These are phyloP conservation scores for Periconia digitata DNA, from an alignment of 2,329 filamentous ascomycete species.

Conservation along the genomic window DNA sequence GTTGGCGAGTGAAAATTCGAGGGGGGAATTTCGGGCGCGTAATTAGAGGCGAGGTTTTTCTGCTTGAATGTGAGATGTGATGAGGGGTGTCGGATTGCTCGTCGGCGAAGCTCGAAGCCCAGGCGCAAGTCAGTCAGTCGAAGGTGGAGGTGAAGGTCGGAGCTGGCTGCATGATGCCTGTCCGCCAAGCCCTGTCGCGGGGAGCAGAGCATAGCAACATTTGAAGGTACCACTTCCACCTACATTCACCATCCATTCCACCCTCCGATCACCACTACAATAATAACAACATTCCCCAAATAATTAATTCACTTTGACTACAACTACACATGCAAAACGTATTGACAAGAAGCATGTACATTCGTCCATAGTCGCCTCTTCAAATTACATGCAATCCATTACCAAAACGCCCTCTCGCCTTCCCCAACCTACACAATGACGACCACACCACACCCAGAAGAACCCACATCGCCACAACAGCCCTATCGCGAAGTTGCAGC, in stretches of 20 bases:
- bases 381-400: too few relatives aligned
- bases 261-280: neutral
- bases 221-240: neutral
- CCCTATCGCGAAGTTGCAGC: conserved; percentile 35
- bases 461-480: conserved; percentile 10
- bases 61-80: neutral
- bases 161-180: neutral
- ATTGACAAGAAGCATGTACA: too few relatives aligned
- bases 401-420: neutral
- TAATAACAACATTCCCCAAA: too few relatives aligned
- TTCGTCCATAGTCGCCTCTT: too few relatives aligned
- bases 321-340: too few relatives aligned
- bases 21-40: neutral
- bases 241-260: neutral
- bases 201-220: conserved; percentile 1
- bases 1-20: neutral
- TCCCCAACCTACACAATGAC: conserved; percentile 3
- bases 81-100: neutral
- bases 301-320: too few relatives aligned
- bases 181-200: conserved; percentile 12
- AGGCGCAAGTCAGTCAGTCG: neutral
- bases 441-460: conserved; percentile 8
- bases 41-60: too few relatives aligned
- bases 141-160: neutral
- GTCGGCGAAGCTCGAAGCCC: neutral